phyloP scores from a whole-genome alignment of 2,329 filamentous ascomycete species.

The Talaromyces funiculosus region DNA sequence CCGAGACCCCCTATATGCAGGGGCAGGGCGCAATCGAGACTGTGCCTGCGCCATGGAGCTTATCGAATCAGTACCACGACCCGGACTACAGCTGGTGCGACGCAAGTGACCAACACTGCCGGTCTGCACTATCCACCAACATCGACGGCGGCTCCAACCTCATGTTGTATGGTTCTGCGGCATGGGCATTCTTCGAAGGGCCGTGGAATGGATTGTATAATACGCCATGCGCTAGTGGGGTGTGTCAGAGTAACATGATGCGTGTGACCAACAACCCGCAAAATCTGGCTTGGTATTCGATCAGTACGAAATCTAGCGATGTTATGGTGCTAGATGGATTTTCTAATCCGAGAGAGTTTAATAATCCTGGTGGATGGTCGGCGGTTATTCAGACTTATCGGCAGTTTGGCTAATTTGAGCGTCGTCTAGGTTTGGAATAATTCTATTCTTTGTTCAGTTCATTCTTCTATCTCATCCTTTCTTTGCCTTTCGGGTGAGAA shows the following conservation, averaged over 20 bases:
- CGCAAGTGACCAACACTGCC: slow-evolving; percentile 24
- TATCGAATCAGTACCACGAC: slow-evolving; percentile 21
- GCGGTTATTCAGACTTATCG: slow-evolving; percentile 26
- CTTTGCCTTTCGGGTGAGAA: not conserved
- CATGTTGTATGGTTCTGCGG: slow-evolving; percentile 29
- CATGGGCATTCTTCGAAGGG: slow-evolving; percentile 31
- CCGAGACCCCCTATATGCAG: slow-evolving; percentile 34
- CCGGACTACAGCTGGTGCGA: slow-evolving; percentile 30
- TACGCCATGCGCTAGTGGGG: slow-evolving; percentile 23
- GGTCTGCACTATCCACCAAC: slow-evolving; percentile 26
- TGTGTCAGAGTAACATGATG: slow-evolving; percentile 30
- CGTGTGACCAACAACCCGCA: slow-evolving; percentile 23
- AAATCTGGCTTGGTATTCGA: slow-evolving; percentile 27
- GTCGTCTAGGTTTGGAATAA: not conserved
- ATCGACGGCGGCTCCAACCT: slow-evolving; percentile 28
- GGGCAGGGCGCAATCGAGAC: slow-evolving; percentile 21
- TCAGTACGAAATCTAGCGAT: slow-evolving; percentile 26
- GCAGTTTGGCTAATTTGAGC: not conserved
- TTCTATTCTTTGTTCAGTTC: not conserved
- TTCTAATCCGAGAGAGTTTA: slow-evolving; percentile 21
- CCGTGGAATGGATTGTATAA: slow-evolving; percentile 20
- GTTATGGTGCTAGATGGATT: slow-evolving; percentile 26
- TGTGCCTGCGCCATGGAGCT: slow-evolving; percentile 27
- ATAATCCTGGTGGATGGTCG: slow-evolving; percentile 29
- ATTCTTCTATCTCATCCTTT: not conserved